These are phyloP conservation scores for Cadophora sp. DNA, from an alignment of 2,329 filamentous ascomycete genomes.

Conservation along the genomic window DNA sequence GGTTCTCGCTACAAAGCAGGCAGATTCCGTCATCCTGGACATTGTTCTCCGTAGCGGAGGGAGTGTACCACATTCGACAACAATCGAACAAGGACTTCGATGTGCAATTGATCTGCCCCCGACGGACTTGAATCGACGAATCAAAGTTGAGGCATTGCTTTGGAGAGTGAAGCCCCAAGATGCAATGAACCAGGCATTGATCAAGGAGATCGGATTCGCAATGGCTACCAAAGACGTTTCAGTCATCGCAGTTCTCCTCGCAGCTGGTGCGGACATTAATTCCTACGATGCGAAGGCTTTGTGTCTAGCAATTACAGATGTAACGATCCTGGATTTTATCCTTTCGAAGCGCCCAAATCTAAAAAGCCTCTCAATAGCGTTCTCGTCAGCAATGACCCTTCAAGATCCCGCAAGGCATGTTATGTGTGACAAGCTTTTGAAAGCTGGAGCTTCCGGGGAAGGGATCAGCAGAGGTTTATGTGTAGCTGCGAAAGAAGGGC, in stretches of 20 bases:
- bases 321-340: conserved; percentile 56
- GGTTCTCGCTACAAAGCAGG: conserved; percentile 22
- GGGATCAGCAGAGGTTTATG: conserved; percentile 26
- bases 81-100: conserved; percentile 24
- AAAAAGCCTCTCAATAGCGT: conserved; percentile 42
- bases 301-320: conserved; percentile 56
- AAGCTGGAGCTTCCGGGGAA: conserved; percentile 28
- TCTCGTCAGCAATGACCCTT: conserved; percentile 23
- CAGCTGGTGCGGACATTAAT: conserved; percentile 62
- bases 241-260: conserved; percentile 55
- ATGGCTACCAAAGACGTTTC: conserved; percentile 52
- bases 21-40: conserved; percentile 20
- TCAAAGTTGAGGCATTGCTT: conserved; percentile 58
- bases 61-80: conserved; percentile 14
- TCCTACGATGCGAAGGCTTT: conserved; percentile 58
- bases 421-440: conserved; percentile 31
- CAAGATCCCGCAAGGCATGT: conserved; percentile 20
- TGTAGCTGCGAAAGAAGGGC: conserved; percentile 24
- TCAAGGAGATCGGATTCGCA: conserved; percentile 57
- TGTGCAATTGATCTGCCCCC: conserved; percentile 27
- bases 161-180: conserved; percentile 52
- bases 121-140: conserved; percentile 20
- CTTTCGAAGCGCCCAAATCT: conserved; percentile 52
- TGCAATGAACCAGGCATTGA: conserved; percentile 54
- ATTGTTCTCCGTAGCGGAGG: conserved; percentile 24